Conservation (phyloP, 805 yeast species). For the Teunomyces pallodes region DNA sequence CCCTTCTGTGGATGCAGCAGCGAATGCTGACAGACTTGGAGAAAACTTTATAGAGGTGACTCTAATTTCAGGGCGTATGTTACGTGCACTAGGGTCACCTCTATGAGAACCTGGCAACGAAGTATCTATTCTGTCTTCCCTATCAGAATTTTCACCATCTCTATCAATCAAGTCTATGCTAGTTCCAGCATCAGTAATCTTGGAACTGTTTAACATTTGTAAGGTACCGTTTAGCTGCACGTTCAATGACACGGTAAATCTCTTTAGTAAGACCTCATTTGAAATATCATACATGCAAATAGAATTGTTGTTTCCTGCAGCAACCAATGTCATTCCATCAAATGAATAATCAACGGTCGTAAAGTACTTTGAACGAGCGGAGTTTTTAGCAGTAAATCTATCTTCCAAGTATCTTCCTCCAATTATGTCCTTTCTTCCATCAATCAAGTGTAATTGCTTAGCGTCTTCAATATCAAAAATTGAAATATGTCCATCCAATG, state of each 20-base stretch:
- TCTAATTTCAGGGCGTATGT: conserved; percentile 76
- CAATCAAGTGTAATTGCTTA: conserved; percentile 77
- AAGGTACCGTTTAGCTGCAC: conserved; percentile 90
- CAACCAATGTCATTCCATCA: conserved; percentile 84
- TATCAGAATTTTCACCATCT: conserved; percentile 81
- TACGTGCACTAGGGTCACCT: conserved; percentile 72
- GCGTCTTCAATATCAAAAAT: conserved; percentile 83
- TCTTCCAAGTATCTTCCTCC: conserved; percentile 84
- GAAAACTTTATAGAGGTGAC: conserved; percentile 78
- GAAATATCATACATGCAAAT: conserved; percentile 88
- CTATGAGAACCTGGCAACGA: conserved; percentile 84
- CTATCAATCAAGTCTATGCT: conserved; percentile 77
- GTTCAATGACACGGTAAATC: conserved; percentile 83
- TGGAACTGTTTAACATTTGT: conserved; percentile 71
- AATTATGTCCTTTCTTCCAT: conserved; percentile 81
- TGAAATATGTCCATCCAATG: conserved; percentile 83
- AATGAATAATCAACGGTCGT: conserved; percentile 79
- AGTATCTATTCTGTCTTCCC: conserved; percentile 74
- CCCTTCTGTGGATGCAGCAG: conserved; percentile 96
- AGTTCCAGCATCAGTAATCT: conserved; percentile 80
- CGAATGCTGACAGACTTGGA: conserved; percentile 87
- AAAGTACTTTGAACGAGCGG: conserved; percentile 81
- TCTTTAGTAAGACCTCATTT: conserved; percentile 79
- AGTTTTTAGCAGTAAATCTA: conserved; percentile 74
- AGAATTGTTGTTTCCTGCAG: conserved; percentile 91